Evolutionary conservation across 1,284 basidiomycete genomes (phyloP).

Genomic region (Ceratobasidium papillatum): DNA sequence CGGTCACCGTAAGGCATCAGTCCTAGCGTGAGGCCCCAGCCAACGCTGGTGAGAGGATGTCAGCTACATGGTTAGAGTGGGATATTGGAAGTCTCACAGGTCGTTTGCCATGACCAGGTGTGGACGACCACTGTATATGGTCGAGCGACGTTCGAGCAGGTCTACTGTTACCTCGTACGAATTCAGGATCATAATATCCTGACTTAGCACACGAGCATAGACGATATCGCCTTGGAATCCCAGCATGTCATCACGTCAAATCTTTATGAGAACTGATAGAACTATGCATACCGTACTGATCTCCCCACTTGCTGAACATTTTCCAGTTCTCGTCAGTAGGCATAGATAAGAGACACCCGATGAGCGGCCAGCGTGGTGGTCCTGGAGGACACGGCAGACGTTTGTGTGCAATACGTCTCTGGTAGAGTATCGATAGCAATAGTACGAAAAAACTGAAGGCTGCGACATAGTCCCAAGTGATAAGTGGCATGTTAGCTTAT

Average conservation of each 20-base stretch:
- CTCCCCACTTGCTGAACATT: constrained; percentile 20
- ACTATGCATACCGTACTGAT: constrained; percentile 23
- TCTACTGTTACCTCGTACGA: constrained; percentile 19
- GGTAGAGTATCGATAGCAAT: background rate
- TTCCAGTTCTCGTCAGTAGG: constrained; percentile 3
- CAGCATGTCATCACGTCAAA: background rate
- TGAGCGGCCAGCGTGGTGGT: constrained; percentile 1
- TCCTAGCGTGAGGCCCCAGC: background rate
- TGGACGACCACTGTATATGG: constrained; percentile 24
- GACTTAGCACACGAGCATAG: constrained; percentile 15
- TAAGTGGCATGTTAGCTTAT: background rate
- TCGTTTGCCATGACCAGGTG: constrained; percentile 8
- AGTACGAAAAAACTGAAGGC: background rate
- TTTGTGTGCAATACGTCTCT: background rate
- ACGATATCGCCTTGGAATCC: constrained; percentile 12
- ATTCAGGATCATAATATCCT: constrained; percentile 30
- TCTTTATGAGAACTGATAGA: background rate
- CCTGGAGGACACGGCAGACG: background rate
- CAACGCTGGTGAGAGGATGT: background rate
- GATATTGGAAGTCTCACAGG: background rate
- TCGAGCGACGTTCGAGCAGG: constrained; percentile 12
- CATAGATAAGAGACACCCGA: constrained; percentile 13
- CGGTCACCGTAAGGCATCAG: constrained; percentile 4
- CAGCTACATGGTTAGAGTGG: background rate
- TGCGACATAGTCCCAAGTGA: background rate